Percentiles rank a stretch among this genome's conserved stretches.
phyloP scores from a whole-genome alignment of 2,329 filamentous ascomycete species.

The Diplodia seriata region DNA sequence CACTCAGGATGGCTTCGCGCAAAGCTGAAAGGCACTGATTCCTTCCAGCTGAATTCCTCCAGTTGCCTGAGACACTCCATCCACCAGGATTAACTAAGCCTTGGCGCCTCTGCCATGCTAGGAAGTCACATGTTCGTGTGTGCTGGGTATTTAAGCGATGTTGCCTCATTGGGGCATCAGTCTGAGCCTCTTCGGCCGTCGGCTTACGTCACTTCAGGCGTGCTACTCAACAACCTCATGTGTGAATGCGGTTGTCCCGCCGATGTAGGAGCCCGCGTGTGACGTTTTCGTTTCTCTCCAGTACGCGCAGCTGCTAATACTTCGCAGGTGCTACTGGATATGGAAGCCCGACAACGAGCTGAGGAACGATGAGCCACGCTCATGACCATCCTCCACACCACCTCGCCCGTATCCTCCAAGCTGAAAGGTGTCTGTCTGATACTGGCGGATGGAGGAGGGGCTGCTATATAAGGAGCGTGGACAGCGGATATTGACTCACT shows the following conservation, averaged over 20 bases:
- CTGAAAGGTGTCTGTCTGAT: background rate
- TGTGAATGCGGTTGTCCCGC: background rate
- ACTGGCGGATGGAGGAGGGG: background rate
- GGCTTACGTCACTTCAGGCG: constrained; percentile 4
- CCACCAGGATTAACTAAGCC: background rate
- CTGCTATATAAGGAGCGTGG: background rate
- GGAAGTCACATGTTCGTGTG: background rate
- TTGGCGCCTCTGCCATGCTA: no score
- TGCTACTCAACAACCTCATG: background rate
- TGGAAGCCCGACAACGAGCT: background rate
- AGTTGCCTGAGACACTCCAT: background rate
- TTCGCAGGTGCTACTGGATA: background rate
- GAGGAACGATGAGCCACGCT: background rate
- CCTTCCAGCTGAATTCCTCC: background rate
- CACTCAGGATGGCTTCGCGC: background rate
- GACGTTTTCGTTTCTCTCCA: background rate
- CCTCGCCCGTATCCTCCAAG: background rate
- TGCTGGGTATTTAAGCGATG: background rate
- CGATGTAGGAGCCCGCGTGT: background rate
- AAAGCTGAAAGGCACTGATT: background rate
- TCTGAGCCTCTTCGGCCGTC: background rate
- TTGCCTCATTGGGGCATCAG: background rate
- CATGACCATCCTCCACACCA: background rate
- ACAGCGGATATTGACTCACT: background rate
- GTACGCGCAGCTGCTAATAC: background rate